phyloP scores from a whole-genome alignment of 768 basidiomycete genomes.

The Botryobasidium botryosum region DNA sequence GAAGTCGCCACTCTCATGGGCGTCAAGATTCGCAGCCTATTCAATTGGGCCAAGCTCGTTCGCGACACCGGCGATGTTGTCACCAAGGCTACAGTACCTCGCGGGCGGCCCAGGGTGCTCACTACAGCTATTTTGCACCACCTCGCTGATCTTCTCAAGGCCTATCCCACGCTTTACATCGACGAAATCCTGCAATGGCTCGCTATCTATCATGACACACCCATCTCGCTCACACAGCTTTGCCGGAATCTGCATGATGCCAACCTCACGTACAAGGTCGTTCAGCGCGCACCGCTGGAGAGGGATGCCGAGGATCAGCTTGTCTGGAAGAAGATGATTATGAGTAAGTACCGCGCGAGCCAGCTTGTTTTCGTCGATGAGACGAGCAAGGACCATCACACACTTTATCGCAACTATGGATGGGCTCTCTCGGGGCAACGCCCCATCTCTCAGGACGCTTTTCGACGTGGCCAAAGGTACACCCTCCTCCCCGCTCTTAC shows the following conservation, averaged over 20 bases:
- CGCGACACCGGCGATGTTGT: neutral
- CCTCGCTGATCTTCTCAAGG: neutral
- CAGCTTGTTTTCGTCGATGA: too few species aligned
- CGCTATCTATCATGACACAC: neutral
- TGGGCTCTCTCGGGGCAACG: too few species aligned
- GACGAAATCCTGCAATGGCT: neutral
- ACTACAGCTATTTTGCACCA: neutral
- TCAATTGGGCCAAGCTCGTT: neutral
- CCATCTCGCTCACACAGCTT: neutral
- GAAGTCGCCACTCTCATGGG: neutral
- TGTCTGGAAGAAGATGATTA: neutral
- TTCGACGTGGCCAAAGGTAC: neutral
- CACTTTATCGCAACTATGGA: too few species aligned
- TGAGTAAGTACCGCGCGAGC: too few species aligned
- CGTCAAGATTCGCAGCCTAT: neutral
- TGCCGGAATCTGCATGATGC: neutral
- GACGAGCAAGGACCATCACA: too few species aligned
- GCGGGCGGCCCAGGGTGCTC: neutral
- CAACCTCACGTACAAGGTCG: constrained; percentile 1
- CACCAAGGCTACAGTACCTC: neutral
- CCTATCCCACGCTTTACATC: neutral
- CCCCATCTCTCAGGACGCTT: neutral
- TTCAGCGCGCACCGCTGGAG: neutral
- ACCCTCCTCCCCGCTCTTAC: too few species aligned
- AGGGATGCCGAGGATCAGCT: neutral